These are phyloP conservation scores for Gyrodon lividus DNA, from an alignment of 768 basidiomycete species.

Conservation along the genomic window DNA sequence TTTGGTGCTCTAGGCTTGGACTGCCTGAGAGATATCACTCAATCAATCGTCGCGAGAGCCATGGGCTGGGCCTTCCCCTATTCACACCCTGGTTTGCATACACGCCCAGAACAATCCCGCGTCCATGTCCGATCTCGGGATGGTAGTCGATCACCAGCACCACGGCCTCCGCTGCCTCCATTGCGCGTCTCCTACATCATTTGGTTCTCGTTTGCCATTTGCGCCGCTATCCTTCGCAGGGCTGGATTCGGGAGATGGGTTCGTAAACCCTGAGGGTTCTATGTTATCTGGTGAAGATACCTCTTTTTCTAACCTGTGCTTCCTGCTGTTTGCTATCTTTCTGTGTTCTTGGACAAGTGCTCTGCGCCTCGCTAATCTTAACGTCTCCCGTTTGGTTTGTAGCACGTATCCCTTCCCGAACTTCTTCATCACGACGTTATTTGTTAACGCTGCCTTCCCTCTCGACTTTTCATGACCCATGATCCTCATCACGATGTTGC, in stretches of 20 bases:
- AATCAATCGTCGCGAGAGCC: slow-evolving; percentile 15
- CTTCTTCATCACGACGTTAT: background rate
- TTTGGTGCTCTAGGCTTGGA: background rate
- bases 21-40: slow-evolving; percentile 10
- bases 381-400: background rate
- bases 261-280: slow-evolving; percentile 18
- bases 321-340: background rate
- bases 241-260: slow-evolving; percentile 24
- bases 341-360: background rate
- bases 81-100: slow-evolving; percentile 1
- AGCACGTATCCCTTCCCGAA: background rate
- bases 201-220: slow-evolving; percentile 28
- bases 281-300: background rate
- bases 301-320: background rate
- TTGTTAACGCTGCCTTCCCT: background rate
- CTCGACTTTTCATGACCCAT: too few species aligned
- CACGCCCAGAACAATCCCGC: background rate
- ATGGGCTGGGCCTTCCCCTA: slow-evolving; percentile 27
- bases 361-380: background rate
- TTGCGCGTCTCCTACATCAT: slow-evolving; percentile 24
- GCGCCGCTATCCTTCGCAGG: slow-evolving; percentile 26
- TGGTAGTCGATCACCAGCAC: slow-evolving; percentile 3
- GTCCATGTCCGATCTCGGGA: background rate
- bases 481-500: too few species aligned
- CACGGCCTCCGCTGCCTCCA: slow-evolving; percentile 1